Conservation (phyloP, 345 rosid genomes). For the Brassica incana region DNA sequence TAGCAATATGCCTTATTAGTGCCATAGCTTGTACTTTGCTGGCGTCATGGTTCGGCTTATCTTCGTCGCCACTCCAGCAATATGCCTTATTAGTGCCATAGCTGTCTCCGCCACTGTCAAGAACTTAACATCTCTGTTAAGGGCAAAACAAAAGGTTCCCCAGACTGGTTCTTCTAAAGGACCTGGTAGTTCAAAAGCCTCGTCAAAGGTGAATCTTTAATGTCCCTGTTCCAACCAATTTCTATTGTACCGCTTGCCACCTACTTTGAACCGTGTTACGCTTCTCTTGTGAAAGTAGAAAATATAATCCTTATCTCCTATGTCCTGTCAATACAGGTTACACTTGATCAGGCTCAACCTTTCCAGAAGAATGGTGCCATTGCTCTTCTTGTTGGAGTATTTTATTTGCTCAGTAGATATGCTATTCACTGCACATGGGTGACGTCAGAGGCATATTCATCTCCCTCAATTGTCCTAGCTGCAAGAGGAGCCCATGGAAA, state of each 20-base stretch:
- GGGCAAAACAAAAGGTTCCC: constrained; percentile 69
- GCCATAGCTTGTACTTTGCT: constrained; percentile 88
- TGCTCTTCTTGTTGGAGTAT: constrained; percentile 83
- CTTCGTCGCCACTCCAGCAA: constrained; percentile 95
- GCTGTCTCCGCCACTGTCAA: constrained; percentile 95
- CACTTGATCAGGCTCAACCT: constrained; percentile 94
- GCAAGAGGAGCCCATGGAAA: constrained; percentile 99
- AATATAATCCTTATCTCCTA: constrained; percentile 17
- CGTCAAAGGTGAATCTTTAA: constrained; percentile 70
- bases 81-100: constrained; percentile 93
- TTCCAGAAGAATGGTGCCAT: constrained; percentile 83
- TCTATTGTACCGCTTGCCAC: not conserved
- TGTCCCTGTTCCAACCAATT: not conserved
- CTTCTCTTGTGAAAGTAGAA: not conserved
- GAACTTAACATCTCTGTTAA: constrained; percentile 67
- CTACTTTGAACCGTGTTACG: not conserved
- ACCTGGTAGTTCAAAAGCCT: constrained; percentile 63
- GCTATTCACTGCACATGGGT: constrained; percentile 98
- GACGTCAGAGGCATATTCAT: constrained; percentile 97
- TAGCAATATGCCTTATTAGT: too few species aligned
- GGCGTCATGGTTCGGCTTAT: constrained; percentile 99
- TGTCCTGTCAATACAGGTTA: constrained; percentile 48
- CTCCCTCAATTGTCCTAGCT: constrained; percentile 97
- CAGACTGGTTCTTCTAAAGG: constrained; percentile 75
- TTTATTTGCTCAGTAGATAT: constrained; percentile 86